Conservation (phyloP, 768 basidiomycete species). For the Kwoniella newhampshirensis region DNA sequence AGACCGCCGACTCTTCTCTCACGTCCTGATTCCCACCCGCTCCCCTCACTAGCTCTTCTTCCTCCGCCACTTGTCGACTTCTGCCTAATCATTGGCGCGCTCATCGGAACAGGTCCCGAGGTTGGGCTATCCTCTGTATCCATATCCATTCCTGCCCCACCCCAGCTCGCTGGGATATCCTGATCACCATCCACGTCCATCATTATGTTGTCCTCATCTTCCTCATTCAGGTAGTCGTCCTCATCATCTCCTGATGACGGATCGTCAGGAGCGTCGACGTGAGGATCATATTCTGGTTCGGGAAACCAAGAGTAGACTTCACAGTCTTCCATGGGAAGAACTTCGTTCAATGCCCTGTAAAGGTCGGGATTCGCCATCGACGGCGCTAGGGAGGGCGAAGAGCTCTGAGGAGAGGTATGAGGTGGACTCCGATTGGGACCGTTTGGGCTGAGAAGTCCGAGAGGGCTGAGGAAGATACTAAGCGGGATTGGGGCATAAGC, state of each 20-base stretch:
- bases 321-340: slow-evolving; percentile 84
- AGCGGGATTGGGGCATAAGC: neutral
- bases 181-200: slow-evolving; percentile 29
- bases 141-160: slow-evolving; percentile 43
- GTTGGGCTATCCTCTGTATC: slow-evolving; percentile 28
- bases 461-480: slow-evolving; percentile 13
- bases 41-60: slow-evolving; percentile 8
- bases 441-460: slow-evolving; percentile 10
- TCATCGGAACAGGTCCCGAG: neutral
- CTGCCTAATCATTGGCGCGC: slow-evolving; percentile 7
- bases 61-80: slow-evolving; percentile 14
- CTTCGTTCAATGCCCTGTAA: slow-evolving; percentile 82
- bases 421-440: slow-evolving; percentile 1
- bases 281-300: slow-evolving; percentile 90
- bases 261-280: slow-evolving; percentile 57
- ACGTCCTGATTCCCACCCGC: slow-evolving; percentile 13
- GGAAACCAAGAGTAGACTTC: slow-evolving; percentile 94
- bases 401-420: slow-evolving; percentile 5
- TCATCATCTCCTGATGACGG: slow-evolving; percentile 58
- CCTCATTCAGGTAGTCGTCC: slow-evolving; percentile 57
- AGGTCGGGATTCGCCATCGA: slow-evolving; percentile 74
- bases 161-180: slow-evolving; percentile 34
- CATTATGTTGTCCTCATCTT: slow-evolving; percentile 25
- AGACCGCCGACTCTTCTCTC: slow-evolving; percentile 62
- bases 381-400: slow-evolving; percentile 23